Evolutionary conservation across 192 early-diverging fungal species (phyloP).

Genomic region (Lobosporangium transversale): DNA sequence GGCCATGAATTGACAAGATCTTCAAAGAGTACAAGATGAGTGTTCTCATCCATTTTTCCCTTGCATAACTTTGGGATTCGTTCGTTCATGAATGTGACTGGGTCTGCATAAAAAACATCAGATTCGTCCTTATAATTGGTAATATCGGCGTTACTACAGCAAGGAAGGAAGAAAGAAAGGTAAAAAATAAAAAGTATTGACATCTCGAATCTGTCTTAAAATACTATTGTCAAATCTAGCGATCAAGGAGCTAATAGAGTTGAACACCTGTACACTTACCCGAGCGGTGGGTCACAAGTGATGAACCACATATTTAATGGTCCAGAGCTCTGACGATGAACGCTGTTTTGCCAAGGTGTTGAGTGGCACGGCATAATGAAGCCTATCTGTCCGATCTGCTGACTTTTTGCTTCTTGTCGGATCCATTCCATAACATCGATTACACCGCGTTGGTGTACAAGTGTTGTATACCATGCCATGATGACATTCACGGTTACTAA

Average conservation of each 20-base stretch:
- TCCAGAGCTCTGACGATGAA: slow-evolving; percentile 67
- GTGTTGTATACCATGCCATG: slow-evolving; percentile 74
- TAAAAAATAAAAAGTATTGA: no score
- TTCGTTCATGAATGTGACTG: slow-evolving; percentile 59
- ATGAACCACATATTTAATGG: slow-evolving; percentile 77
- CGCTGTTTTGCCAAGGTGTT: slow-evolving; percentile 89
- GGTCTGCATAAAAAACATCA: slow-evolving; percentile 81
- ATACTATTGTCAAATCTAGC: no score
- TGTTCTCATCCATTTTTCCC: slow-evolving; percentile 9
- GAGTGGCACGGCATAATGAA: slow-evolving; percentile 99
- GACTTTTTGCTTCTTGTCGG: slow-evolving; percentile 53
- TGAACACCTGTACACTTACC: no score
- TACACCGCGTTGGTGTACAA: slow-evolving; percentile 93
- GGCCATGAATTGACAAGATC: slow-evolving; percentile 50
- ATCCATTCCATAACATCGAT: slow-evolving; percentile 86
- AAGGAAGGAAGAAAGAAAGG: no score
- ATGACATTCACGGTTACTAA: slow-evolving; percentile 75
- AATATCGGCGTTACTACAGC: slow-evolving; percentile 26
- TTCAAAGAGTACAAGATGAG: slow-evolving; percentile 86
- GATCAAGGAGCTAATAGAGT: no score
- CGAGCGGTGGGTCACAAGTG: slow-evolving; percentile 91
- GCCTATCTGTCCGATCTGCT: slow-evolving; percentile 57
- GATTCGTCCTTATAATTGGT: slow-evolving; percentile 73
- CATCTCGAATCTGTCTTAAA: no score
- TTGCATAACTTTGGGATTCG: not conserved